These are phyloP conservation scores for Boletus eberwhitei DNA, from an alignment of 768 basidiomycete species.

Conservation along the genomic window DNA sequence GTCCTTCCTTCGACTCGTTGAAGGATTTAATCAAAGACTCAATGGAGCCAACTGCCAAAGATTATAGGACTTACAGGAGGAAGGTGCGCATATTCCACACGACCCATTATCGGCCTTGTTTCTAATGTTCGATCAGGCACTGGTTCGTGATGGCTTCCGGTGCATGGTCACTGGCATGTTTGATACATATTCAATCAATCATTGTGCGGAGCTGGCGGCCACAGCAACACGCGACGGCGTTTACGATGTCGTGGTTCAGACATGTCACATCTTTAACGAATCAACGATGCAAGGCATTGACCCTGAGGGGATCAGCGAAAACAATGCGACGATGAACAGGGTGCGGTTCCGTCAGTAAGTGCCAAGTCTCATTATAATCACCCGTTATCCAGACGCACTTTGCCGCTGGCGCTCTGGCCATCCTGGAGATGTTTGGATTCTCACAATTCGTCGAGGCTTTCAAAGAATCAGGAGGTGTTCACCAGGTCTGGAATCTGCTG, in stretches of 20 bases:
- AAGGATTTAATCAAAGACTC: not conserved
- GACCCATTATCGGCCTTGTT: no score
- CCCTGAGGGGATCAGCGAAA: not conserved
- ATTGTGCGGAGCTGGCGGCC: not conserved
- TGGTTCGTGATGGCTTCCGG: not conserved
- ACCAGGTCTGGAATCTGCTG: not conserved
- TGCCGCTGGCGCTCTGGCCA: not conserved
- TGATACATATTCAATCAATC: not conserved
- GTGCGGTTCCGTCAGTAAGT: not conserved
- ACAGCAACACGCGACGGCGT: no score
- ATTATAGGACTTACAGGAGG: not conserved
- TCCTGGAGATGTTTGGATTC: not conserved
- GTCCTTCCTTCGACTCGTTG: no score
- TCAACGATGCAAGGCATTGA: not conserved
- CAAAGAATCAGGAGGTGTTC: not conserved
- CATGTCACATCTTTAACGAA: not conserved
- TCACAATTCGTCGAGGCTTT: not conserved
- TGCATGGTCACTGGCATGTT: not conserved
- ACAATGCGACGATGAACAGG: not conserved
- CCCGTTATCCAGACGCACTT: not conserved
- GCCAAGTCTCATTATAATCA: not conserved
- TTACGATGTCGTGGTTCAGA: not conserved
- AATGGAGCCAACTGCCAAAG: not conserved
- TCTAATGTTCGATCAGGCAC: not conserved
- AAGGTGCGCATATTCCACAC: not conserved